Percentiles rank a stretch among this genome's conserved stretches.
phyloP scores from a whole-genome alignment of 2,329 filamentous ascomycete species.

The Cladosporium sp. region DNA sequence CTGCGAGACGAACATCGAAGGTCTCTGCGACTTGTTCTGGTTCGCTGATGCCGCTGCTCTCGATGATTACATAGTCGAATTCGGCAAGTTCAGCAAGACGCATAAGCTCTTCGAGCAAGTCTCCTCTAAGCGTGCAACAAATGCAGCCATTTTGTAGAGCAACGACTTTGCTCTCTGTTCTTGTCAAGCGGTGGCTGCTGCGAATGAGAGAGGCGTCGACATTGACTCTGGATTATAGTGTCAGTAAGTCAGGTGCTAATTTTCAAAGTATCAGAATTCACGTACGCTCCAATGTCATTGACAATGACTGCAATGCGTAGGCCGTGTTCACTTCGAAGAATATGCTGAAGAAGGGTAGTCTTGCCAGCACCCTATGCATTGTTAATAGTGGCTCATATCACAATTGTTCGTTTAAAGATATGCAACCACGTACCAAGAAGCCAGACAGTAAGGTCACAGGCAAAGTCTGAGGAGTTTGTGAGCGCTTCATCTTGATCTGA shows the following conservation, averaged over 20 bases:
- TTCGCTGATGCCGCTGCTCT: conserved; percentile 69
- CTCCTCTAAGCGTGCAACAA: conserved; percentile 69
- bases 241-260: not conserved
- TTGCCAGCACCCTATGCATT: conserved; percentile 61
- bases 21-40: conserved; percentile 72
- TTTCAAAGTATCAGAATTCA: no score
- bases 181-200: conserved; percentile 28
- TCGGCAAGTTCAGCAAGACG: conserved; percentile 57
- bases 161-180: conserved; percentile 32
- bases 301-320: conserved; percentile 68
- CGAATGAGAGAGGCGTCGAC: conserved; percentile 31
- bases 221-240: conserved; percentile 20
- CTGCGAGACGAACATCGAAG: conserved; percentile 55
- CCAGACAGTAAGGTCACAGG: conserved; percentile 60
- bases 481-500: not conserved
- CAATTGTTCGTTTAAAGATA: not conserved
- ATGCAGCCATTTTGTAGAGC: conserved; percentile 57
- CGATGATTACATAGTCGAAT: conserved; percentile 69
- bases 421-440: conserved; percentile 46
- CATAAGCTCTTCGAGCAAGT: conserved; percentile 66
- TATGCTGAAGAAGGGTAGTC: conserved; percentile 66
- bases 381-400: not conserved
- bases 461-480: conserved; percentile 32
- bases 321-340: conserved; percentile 63
- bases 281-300: conserved; percentile 57